Conservation (phyloP, 2,329 filamentous ascomycete species). For the Exophiala sp. region DNA sequence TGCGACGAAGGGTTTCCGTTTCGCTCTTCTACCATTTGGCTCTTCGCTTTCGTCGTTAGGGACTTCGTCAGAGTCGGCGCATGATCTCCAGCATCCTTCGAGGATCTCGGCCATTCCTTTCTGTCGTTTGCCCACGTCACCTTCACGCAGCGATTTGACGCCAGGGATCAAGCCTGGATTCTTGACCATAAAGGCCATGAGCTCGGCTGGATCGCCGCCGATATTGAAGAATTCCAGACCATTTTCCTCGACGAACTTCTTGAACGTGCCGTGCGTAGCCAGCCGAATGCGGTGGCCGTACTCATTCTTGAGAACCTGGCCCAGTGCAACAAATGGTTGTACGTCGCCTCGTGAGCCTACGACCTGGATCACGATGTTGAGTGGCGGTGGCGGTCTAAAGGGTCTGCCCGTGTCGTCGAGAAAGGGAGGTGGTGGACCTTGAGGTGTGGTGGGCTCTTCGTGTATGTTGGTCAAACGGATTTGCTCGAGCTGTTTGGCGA, state of each 20-base stretch:
- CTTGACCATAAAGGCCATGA: conserved; percentile 51
- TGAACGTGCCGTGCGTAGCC: conserved; percentile 55
- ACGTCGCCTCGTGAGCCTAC: conserved; percentile 54
- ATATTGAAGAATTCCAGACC: conserved; percentile 58
- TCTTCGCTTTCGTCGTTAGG: conserved; percentile 5
- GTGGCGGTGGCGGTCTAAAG: conserved; percentile 58
- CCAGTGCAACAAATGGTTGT: conserved; percentile 59
- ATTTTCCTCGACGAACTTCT: conserved; percentile 51
- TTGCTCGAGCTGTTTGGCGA: conserved; percentile 60
- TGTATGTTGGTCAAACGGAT: conserved; percentile 36
- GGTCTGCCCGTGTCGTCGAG: conserved; percentile 60
- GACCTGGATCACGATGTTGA: conserved; percentile 58
- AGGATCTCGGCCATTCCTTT: conserved; percentile 38
- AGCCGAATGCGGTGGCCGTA: conserved; percentile 54
- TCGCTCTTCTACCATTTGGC: background rate
- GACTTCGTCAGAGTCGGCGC: conserved; percentile 34
- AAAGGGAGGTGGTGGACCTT: conserved; percentile 57
- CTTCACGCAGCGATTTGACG: conserved; percentile 37
- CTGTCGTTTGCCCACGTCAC: conserved; percentile 34
- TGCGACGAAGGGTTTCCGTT: conserved; percentile 47
- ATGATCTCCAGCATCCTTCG: conserved; percentile 40
- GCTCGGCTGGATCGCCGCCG: conserved; percentile 53
- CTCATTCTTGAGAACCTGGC: conserved; percentile 47
- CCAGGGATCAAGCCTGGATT: conserved; percentile 44
- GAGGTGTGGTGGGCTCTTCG: conserved; percentile 28